Percentiles rank a stretch among this genome's conserved stretches.
Evolutionary conservation across 768 basidiomycete genomes (phyloP).

Genomic region (Fomitopsis serialis): DNA sequence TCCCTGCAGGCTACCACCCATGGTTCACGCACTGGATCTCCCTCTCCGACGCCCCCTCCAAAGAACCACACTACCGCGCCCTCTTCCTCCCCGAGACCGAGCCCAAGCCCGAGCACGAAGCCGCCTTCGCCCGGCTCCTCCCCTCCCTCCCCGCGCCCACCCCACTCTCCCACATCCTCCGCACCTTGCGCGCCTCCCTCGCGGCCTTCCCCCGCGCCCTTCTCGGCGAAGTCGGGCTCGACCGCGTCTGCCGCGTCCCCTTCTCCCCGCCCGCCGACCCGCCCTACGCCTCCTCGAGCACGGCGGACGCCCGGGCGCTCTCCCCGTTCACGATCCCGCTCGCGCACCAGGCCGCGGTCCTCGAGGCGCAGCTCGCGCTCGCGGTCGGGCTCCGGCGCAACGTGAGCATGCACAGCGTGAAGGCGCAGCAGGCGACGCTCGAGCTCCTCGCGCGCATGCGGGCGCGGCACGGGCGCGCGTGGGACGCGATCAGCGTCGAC

Average conservation of each 20-base stretch:
- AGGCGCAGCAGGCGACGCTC: conserved; percentile 61
- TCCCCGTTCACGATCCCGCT: conserved; percentile 78
- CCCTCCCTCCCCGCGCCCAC: conserved; percentile 68
- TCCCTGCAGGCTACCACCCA: conserved; percentile 77
- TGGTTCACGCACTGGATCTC: conserved; percentile 88
- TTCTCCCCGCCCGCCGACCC: conserved; percentile 38
- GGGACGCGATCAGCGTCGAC: conserved; percentile 72
- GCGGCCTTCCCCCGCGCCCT: conserved; percentile 62
- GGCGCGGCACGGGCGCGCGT: conserved; percentile 49
- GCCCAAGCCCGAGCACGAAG: conserved; percentile 23
- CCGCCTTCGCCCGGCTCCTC: conserved; percentile 53
- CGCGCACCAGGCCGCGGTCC: conserved; percentile 73
- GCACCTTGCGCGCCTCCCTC: conserved; percentile 56
- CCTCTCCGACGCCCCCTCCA: conserved; percentile 34
- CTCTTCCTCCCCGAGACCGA: conserved; percentile 49
- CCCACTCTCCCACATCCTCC: conserved; percentile 51
- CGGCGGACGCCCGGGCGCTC: conserved; percentile 28
- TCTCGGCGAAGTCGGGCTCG: conserved; percentile 92
- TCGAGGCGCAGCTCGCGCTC: conserved; percentile 81
- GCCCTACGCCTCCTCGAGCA: conserved; percentile 8
- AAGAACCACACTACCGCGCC: conserved; percentile 67
- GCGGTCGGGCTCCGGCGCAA: conserved; percentile 76
- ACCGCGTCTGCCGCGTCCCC: conserved; percentile 74
- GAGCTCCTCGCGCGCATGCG: conserved; percentile 60
- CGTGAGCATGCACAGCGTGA: conserved; percentile 86